Evolutionary conservation across 202 grass and related monocot genomes (phyloP).

Genomic region (Cymbopogon flexuosus): DNA sequence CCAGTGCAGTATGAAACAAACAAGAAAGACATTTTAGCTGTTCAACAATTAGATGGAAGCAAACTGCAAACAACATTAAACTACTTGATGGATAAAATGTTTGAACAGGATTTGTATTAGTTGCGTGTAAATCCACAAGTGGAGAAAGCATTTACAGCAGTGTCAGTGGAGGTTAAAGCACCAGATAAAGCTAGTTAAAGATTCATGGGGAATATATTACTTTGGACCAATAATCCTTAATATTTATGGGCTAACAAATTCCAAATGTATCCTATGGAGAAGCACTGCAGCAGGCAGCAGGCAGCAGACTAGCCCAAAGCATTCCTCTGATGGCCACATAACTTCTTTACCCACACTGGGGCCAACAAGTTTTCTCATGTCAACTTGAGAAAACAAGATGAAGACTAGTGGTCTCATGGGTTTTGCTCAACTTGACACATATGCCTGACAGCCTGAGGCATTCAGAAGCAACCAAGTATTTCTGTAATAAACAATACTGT

Average conservation of each 20-base stretch:
- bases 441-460: not conserved
- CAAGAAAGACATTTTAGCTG: not conserved
- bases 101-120: conserved; percentile 15
- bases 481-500: not conserved
- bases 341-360: not conserved
- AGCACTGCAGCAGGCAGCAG: not conserved
- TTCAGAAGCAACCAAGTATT: not conserved
- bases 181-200: not conserved
- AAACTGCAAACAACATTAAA: conserved; percentile 3
- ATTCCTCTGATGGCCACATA: not conserved
- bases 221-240: not conserved
- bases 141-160: not conserved
- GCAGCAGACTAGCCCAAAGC: not conserved
- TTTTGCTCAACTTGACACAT: not conserved
- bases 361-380: not conserved
- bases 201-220: not conserved
- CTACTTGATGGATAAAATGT: conserved; percentile 9
- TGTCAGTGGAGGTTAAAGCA: not conserved
- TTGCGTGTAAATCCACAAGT: not conserved
- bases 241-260: not conserved
- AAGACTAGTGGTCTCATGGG: not conserved
- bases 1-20: conserved; percentile 15
- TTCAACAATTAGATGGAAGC: conserved; percentile 10
- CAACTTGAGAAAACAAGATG: not conserved
- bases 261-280: not conserved